Evolutionary conservation across 495 filamentous ascomycete species (phyloP).

Genomic region (Tuber melanosporum): DNA sequence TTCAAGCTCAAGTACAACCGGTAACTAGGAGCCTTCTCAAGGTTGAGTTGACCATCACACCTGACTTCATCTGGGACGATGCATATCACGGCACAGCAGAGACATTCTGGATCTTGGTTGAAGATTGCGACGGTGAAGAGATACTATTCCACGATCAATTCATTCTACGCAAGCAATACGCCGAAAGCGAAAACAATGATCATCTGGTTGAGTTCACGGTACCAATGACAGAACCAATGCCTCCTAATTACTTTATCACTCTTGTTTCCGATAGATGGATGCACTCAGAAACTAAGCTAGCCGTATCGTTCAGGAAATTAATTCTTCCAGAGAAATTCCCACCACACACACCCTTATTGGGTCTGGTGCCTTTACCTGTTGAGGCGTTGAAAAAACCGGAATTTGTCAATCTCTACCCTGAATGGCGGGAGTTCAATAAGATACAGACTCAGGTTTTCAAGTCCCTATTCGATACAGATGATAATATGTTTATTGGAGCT

Average conservation of each 20-base stretch:
- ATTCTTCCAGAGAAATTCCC: conserved; percentile 93
- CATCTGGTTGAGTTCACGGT: conserved; percentile 98
- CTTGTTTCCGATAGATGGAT: conserved; percentile 94
- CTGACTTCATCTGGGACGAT: conserved; percentile 95
- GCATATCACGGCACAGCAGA: conserved; percentile 78
- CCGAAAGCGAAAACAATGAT: conserved; percentile 73
- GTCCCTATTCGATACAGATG: conserved; percentile 77
- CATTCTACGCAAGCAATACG: conserved; percentile 79
- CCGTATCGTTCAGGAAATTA: conserved; percentile 89
- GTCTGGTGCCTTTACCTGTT: conserved; percentile 84
- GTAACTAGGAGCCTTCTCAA: conserved; percentile 95
- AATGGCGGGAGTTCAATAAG: conserved; percentile 90
- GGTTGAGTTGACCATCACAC: conserved; percentile 84
- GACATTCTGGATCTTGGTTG: conserved; percentile 93
- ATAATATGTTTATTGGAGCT: conserved; percentile 85
- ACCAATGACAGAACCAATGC: conserved; percentile 93
- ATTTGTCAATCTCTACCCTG: conserved; percentile 70
- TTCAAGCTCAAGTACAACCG: conserved; percentile 87
- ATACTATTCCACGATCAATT: conserved; percentile 96
- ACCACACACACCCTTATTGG: conserved; percentile 80
- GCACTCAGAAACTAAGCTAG: conserved; percentile 89
- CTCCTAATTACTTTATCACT: conserved; percentile 95
- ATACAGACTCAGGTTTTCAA: conserved; percentile 97
- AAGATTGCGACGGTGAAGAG: conserved; percentile 95
- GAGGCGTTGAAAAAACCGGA: conserved; percentile 80